phyloP scores from a whole-genome alignment of 2,329 filamentous ascomycete genomes.

The Pseudophaeomoniella oleicola region DNA sequence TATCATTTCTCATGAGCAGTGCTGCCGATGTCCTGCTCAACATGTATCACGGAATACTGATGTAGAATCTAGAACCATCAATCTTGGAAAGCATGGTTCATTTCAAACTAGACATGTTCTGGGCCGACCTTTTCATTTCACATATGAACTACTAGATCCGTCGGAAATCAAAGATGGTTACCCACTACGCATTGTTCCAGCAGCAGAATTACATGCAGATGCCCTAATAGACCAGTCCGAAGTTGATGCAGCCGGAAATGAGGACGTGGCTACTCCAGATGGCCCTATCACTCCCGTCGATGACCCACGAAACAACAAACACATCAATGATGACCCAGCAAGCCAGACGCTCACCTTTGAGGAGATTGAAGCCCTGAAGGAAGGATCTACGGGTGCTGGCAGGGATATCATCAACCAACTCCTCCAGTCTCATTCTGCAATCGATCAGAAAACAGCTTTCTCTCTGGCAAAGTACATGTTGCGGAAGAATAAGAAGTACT shows the following conservation, averaged over 20 bases:
- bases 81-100: constrained; percentile 80
- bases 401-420: constrained; percentile 89
- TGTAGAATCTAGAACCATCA: constrained; percentile 58
- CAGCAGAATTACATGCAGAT: constrained; percentile 72
- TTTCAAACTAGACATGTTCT: constrained; percentile 84
- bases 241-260: constrained; percentile 21
- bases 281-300: constrained; percentile 38
- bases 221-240: constrained; percentile 40
- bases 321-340: constrained; percentile 47
- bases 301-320: constrained; percentile 36
- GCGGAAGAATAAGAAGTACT: constrained; percentile 85
- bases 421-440: constrained; percentile 70
- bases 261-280: constrained; percentile 17
- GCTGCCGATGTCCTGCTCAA: too few relatives aligned
- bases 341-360: constrained; percentile 62
- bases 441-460: constrained; percentile 90
- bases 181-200: constrained; percentile 58
- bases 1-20: too few relatives aligned
- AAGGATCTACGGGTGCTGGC: constrained; percentile 60
- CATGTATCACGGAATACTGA: too few relatives aligned
- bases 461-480: constrained; percentile 93
- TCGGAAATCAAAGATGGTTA: constrained; percentile 49
- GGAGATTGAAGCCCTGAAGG: constrained; percentile 59
- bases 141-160: constrained; percentile 74
- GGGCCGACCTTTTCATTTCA: constrained; percentile 80